phyloP scores from a whole-genome alignment of 352 stramenopile genomes.

The Pythium aphanidermatum region DNA sequence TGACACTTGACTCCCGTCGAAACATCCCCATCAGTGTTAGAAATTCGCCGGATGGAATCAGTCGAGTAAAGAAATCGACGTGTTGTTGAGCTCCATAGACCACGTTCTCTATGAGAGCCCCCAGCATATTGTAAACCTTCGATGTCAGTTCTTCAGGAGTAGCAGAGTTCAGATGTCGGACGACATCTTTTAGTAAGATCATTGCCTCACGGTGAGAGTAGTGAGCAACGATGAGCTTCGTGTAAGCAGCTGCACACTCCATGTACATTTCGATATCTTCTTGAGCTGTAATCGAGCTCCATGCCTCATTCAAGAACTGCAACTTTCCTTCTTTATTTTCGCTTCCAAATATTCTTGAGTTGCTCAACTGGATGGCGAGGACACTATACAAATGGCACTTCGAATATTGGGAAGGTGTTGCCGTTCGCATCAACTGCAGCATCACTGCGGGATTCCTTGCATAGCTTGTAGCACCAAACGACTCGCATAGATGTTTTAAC shows the following conservation, averaged over 20 bases:
- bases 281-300: slow-evolving; percentile 70
- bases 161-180: slow-evolving; percentile 69
- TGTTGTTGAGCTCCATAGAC: slow-evolving; percentile 65
- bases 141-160: slow-evolving; percentile 47
- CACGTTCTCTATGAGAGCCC: slow-evolving; percentile 71
- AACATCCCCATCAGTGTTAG: slow-evolving; percentile 85
- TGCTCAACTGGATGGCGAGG: slow-evolving; percentile 53
- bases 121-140: slow-evolving; percentile 62
- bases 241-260: slow-evolving; percentile 72
- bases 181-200: slow-evolving; percentile 82
- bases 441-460: slow-evolving; percentile 45
- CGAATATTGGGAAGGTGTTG: slow-evolving; percentile 47
- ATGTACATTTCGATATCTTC: slow-evolving; percentile 76
- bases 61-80: slow-evolving; percentile 60
- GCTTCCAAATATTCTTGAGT: slow-evolving; percentile 17
- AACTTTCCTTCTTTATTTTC: slow-evolving; percentile 44
- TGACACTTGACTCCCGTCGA: slow-evolving; percentile 67
- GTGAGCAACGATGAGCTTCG: slow-evolving; percentile 82
- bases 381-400: slow-evolving; percentile 71
- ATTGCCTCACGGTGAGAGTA: slow-evolving; percentile 77
- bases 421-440: slow-evolving; percentile 57
- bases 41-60: slow-evolving; percentile 73
- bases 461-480: slow-evolving; percentile 65
- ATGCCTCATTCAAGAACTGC: slow-evolving; percentile 83
- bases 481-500: slow-evolving; percentile 78